Evolutionary conservation across 1,284 basidiomycete species (phyloP).

Genomic region (Tilletia indica): DNA sequence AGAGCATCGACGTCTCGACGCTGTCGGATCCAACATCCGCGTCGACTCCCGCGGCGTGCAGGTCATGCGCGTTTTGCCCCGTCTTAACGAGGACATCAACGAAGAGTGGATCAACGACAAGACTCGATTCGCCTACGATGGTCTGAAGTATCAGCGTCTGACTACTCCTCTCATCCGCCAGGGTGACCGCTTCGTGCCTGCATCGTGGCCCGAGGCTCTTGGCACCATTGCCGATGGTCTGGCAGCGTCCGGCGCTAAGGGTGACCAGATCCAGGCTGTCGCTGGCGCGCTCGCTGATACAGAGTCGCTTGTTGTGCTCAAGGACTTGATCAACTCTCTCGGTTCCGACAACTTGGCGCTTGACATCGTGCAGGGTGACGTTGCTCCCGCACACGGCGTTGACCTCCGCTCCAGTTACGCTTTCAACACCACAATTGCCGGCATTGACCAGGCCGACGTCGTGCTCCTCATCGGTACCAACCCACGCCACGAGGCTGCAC

Average conservation of each 20-base stretch:
- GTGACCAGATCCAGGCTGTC: conserved; percentile 93
- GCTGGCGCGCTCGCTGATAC: conserved; percentile 91
- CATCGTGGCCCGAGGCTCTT: conserved; percentile 90
- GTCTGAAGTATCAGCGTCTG: conserved; percentile 89
- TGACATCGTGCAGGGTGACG: conserved; percentile 71
- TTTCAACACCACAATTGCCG: conserved; percentile 92
- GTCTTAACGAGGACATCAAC: conserved; percentile 96
- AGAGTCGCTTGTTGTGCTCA: conserved; percentile 87
- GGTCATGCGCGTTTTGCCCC: conserved; percentile 95
- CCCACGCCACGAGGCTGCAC: conserved; percentile 94
- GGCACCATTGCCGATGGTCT: conserved; percentile 77
- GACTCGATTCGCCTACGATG: conserved; percentile 94
- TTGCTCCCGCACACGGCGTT: conserved; percentile 71
- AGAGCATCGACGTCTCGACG: conserved; percentile 97
- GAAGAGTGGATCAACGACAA: conserved; percentile 99
- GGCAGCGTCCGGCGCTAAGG: conserved; percentile 74
- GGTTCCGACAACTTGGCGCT: conserved; percentile 91
- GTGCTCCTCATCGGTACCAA: conserved; percentile 95
- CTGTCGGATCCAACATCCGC: conserved; percentile 95
- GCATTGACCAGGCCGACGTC: conserved; percentile 85
- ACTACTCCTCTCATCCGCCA: conserved; percentile 87
- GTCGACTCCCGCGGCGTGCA: conserved; percentile 92
- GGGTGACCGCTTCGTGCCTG: conserved; percentile 86
- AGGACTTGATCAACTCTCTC: conserved; percentile 88
- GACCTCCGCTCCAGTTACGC: conserved; percentile 95